Base-by-base conservation (phyloP, 2,329 filamentous ascomycete species). In the Hypocrella siamensis region DNA sequence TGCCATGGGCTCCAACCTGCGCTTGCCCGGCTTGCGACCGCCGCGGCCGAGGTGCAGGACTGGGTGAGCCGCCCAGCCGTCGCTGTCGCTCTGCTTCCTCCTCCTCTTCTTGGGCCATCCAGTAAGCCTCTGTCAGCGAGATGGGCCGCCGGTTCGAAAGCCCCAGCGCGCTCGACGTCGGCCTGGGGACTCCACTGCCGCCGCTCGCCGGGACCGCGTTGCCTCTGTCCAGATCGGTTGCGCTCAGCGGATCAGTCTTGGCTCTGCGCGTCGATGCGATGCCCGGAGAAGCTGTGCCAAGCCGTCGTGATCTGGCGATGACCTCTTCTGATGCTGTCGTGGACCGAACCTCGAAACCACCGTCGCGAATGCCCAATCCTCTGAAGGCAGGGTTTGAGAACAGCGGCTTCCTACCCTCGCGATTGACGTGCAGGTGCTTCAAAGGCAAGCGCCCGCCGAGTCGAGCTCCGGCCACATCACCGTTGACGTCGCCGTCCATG, bases 11-110 rank as follows among this genome's bases (percentile, higher is more conserved):
- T 14, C 26, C 7, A 7, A 7, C 12, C 21, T 22, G 21, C 21
- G 21, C 12, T 22, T 27, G 25, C 25, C 11, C 14, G 11, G 25
- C 14, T 27, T 15, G 25, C 25, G 25, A n/a, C 25, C 58, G 56
- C 56, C 60, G 61, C 6, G 52, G 43, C 19, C 65, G 51, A 2
- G 65, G 65, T 1, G 65, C 65, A 1, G 65, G 65, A 33, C 65
- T 69, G 1, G 65, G 65, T 2, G 63, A 67, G 14, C 56, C 63
- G 36, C 60, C 57, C n/a, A 45, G 42, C 36, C 18, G 47, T 40
- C 35, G 34, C n/a, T 38, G 40, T n/a, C 37, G 34, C 12, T 44
- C 39, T 18, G 41, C 46, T n/a, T 44, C 38, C 25, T 45, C 45
- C 22, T 42, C 46, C 31, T 54, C 53, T 21, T 42, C 42, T 22